A percentile compares a stretch with the other conserved stretches of the same genome.
Conservation (phyloP, 2,329 filamentous ascomycete species). For the Clonostachys byssicola region DNA sequence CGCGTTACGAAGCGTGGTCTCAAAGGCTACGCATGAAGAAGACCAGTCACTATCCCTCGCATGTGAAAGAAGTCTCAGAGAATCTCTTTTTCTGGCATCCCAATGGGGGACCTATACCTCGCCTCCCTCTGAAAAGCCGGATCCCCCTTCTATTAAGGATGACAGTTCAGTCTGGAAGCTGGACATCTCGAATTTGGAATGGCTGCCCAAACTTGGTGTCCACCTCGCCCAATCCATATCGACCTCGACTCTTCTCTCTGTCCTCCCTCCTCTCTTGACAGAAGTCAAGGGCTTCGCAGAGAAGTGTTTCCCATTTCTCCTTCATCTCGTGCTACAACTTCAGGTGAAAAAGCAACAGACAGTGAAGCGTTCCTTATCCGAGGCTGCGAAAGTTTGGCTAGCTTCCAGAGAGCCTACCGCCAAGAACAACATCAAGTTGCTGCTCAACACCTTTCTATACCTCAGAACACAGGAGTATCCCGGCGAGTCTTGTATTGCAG, state of each 20-base stretch:
- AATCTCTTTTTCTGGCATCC: constrained; percentile 48
- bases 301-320: constrained; percentile 74
- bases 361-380: constrained; percentile 61
- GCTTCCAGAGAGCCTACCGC: constrained; percentile 25
- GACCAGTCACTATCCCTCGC: constrained; percentile 44
- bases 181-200: constrained; percentile 40
- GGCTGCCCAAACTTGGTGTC: constrained; percentile 60
- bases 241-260: constrained; percentile 64
- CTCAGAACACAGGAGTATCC: constrained; percentile 76
- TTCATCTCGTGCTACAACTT: constrained; percentile 74
- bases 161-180: constrained; percentile 21
- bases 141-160: constrained; percentile 1
- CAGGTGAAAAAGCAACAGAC: constrained; percentile 59
- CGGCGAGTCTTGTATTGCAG: constrained; percentile 71
- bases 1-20: constrained; percentile 52
- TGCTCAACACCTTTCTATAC: constrained; percentile 80
- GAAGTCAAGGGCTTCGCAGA: constrained; percentile 67
- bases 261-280: constrained; percentile 62
- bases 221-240: constrained; percentile 55
- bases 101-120: constrained; percentile 52
- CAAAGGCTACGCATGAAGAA: constrained; percentile 40
- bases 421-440: constrained; percentile 62
- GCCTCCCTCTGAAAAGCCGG: constrained; percentile 46
- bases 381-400: constrained; percentile 62
- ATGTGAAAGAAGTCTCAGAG: constrained; percentile 46